These are phyloP conservation scores for Aspergillus luchuensis DNA, from an alignment of 2,329 filamentous ascomycete species.

Conservation along the genomic window DNA sequence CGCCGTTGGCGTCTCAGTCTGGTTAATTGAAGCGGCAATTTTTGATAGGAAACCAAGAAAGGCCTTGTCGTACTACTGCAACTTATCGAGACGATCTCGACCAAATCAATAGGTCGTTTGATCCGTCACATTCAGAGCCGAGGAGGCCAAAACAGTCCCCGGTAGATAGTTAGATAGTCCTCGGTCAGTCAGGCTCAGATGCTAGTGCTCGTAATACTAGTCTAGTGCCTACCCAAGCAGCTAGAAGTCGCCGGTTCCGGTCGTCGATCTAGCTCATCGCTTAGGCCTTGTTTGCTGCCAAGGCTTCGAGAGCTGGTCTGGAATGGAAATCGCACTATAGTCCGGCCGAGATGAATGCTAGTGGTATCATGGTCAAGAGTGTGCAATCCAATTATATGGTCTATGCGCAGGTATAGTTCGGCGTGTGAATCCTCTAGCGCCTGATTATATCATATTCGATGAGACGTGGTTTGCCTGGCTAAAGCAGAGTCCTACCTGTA, in stretches of 20 bases:
- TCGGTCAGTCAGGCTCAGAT: background rate
- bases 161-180: too few species aligned
- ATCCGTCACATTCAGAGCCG: slow-evolving; percentile 2
- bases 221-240: background rate
- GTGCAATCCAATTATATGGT: background rate
- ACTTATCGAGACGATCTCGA: background rate
- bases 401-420: background rate
- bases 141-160: background rate
- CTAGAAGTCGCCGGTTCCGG: background rate
- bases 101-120: background rate
- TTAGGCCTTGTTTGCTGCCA: background rate
- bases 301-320: background rate
- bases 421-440: background rate
- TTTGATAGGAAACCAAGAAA: background rate
- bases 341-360: background rate
- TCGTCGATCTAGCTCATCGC: background rate
- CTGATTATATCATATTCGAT: background rate
- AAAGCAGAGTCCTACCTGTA: background rate
- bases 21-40: background rate
- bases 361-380: background rate
- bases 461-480: background rate
- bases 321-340: background rate
- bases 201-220: background rate
- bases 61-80: background rate
- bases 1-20: background rate